A percentile compares a stretch with the other conserved stretches of the same genome.
Evolutionary conservation across 305 asterid species (phyloP).

Genomic region (Solanum hybrid): DNA sequence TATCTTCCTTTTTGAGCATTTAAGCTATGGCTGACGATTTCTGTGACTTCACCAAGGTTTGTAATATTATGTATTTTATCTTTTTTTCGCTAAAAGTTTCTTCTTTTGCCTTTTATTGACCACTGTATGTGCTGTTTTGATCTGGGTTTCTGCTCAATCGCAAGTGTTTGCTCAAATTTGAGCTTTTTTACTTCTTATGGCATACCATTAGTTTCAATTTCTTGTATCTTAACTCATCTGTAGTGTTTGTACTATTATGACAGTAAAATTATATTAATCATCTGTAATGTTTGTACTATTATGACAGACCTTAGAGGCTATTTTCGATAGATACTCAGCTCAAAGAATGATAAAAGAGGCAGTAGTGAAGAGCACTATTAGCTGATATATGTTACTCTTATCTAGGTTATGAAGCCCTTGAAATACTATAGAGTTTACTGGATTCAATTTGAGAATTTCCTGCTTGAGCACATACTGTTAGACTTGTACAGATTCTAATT

Average conservation of each 20-base stretch:
- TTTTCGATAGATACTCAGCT: neutral
- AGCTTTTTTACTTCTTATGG: neutral
- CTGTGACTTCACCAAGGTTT: conserved; percentile 48
- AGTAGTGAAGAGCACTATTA: neutral
- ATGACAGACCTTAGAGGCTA: neutral
- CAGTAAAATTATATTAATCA: neutral
- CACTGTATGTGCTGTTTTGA: neutral
- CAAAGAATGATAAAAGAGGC: neutral
- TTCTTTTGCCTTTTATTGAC: neutral
- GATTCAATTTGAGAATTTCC: neutral
- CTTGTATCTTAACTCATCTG: neutral
- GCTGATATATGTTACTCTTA: neutral
- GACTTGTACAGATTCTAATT: neutral
- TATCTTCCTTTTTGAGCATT: conserved; percentile 13
- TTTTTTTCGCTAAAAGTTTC: neutral
- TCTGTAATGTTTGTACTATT: too few species aligned
- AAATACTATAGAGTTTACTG: neutral
- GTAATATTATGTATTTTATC: neutral
- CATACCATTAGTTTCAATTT: neutral
- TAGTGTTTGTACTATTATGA: neutral
- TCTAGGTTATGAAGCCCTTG: neutral
- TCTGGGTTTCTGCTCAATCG: neutral
- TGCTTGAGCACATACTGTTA: neutral
- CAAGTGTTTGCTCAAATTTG: neutral
- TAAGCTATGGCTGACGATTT: conserved; percentile 47